Base-by-base conservation (phyloP, 257 asterid genomes). In the Apocynum venetum region DNA sequence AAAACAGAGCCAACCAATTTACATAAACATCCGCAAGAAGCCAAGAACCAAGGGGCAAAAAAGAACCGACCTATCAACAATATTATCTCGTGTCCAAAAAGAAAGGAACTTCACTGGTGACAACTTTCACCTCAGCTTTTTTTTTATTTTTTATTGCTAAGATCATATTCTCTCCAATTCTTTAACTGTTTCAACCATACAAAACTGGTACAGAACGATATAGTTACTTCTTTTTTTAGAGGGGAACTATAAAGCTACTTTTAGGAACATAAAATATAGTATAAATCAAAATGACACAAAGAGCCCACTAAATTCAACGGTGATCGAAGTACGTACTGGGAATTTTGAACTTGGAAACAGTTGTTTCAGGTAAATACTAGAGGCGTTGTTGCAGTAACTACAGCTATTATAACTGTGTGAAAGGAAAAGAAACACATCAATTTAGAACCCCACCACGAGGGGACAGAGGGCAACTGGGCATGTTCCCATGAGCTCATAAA, bases 401-500 rank as follows among this genome's bases (percentile, higher is more conserved):
- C 59, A 53, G 3, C 49, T 2, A 46, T 46, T 46, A 49, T 2
- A 49, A 6, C 12, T 53, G 14, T 53, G 2, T 53, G n/a, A 14
- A 13, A 53, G 4, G n/a, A 53, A 53, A 8, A 8, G 0, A 55
- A 25, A 25, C 25, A 17, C 6, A 13, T 6, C 3, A 25, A 59
- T 59, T 25, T 7, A n/a, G 65, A 59, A 59, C 38, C 65, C 65
- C 65, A n/a, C 36, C 14, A n/a, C 65, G n/a, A n/a, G 38, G 61
- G 61, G 38, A 31, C 41, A 8, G 7, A 5, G 17, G 5, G 36
- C 11, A 57, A 57, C 25, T 7, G 9, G 35, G 36, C 6, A 20
- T 20, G 64, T 57, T n/a, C 10, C 64, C 64, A 57, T 35, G 43
- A 63, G 40, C 67, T 60, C 67, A 63, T 63, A 63, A 63, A 63